Evolutionary conservation across 2,329 filamentous ascomycete genomes (phyloP).

Genomic region (Penicillium sp.): DNA sequence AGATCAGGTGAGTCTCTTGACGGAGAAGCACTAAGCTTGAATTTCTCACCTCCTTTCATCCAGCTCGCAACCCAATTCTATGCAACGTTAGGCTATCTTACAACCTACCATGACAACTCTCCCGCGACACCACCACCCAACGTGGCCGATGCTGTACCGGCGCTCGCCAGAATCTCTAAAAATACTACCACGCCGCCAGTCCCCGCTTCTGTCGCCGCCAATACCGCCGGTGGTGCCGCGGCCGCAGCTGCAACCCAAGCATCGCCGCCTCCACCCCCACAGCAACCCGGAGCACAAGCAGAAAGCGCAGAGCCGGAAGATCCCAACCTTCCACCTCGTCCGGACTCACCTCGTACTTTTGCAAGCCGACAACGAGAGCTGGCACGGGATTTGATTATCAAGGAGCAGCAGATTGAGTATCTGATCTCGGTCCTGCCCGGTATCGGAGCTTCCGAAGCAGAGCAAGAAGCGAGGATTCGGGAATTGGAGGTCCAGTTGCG

Average conservation of each 20-base stretch:
- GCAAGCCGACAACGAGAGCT: slow-evolving; percentile 43
- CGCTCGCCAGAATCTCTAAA: slow-evolving; percentile 40
- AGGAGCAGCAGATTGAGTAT: slow-evolving; percentile 49
- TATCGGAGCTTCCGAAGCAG: slow-evolving; percentile 40
- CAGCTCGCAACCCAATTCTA: slow-evolving; percentile 49
- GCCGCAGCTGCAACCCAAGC: slow-evolving; percentile 13
- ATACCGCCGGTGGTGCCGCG: slow-evolving; percentile 11
- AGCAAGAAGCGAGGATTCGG: slow-evolving; percentile 42
- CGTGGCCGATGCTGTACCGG: slow-evolving; percentile 31
- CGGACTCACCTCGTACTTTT: slow-evolving; percentile 41
- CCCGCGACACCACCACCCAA: slow-evolving; percentile 31
- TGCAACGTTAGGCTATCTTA: slow-evolving; percentile 46
- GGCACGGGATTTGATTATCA: slow-evolving; percentile 46
- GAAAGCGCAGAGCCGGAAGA: slow-evolving; percentile 21
- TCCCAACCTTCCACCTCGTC: slow-evolving; percentile 31
- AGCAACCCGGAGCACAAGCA: slow-evolving; percentile 13
- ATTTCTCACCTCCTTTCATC: no score
- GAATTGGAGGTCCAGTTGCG: slow-evolving; percentile 42
- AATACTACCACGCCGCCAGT: slow-evolving; percentile 35
- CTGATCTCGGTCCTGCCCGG: slow-evolving; percentile 44
- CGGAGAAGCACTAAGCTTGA: no score
- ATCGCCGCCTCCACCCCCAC: slow-evolving; percentile 22
- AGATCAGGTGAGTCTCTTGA: slow-evolving; percentile 43
- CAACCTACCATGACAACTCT: slow-evolving; percentile 43
- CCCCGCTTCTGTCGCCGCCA: slow-evolving; percentile 24